Conservation (phyloP, 1,139 yeast genomes). For the Debaryomycetaceae sp. region DNA sequence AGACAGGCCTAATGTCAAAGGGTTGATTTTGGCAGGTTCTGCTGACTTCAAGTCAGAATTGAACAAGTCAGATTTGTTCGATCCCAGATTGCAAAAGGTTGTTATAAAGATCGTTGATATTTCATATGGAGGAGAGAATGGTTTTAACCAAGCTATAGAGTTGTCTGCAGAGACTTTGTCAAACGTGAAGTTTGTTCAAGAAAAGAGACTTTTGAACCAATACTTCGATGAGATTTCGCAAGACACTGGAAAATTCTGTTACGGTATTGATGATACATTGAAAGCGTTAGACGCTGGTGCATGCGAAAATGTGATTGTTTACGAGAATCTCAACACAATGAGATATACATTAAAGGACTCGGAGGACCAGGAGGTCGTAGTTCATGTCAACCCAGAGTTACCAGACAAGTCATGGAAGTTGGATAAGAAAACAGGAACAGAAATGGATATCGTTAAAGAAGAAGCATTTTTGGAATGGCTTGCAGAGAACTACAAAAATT, state of each 20-base stretch:
- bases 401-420: conserved; percentile 73
- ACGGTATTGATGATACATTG: conserved; percentile 93
- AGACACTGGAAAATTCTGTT: conserved; percentile 95
- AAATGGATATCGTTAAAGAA: conserved; percentile 82
- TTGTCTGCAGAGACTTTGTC: conserved; percentile 94
- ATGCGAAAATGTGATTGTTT: conserved; percentile 86
- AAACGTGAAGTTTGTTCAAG: conserved; percentile 95
- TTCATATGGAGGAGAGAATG: conserved; percentile 98
- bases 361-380: conserved; percentile 75
- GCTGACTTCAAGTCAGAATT: conserved; percentile 97
- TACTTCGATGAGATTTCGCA: conserved; percentile 97
- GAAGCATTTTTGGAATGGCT: conserved; percentile 91
- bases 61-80: conserved; percentile 89
- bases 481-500: conserved; percentile 91
- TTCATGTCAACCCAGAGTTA: conserved; percentile 67
- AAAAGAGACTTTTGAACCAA: conserved; percentile 85
- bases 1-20: conserved; percentile 92
- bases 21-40: conserved; percentile 94
- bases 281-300: conserved; percentile 97
- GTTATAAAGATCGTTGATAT: conserved; percentile 92
- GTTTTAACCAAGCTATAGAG: conserved; percentile 98
- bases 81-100: conserved; percentile 80
- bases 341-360: conserved; percentile 83
- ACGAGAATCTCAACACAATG: conserved; percentile 81
- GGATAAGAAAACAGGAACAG: conserved; percentile 84